Percentiles rank a stretch among this genome's conserved stretches.
phyloP scores from a whole-genome alignment of 2,329 filamentous ascomycete genomes.

The Fusarium neocosmosporiellum region DNA sequence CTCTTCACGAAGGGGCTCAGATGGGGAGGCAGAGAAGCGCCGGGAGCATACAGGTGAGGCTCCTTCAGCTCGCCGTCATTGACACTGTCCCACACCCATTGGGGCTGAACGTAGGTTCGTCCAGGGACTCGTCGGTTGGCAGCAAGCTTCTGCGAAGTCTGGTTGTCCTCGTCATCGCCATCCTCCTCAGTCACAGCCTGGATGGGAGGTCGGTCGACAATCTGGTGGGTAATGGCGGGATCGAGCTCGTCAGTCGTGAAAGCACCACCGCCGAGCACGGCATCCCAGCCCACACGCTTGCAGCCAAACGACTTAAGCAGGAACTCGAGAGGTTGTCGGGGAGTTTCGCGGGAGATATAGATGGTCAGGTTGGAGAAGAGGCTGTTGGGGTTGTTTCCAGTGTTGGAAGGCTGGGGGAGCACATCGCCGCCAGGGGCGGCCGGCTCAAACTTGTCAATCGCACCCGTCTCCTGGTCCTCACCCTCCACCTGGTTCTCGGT shows the following conservation, averaged over 20 bases:
- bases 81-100: constrained; percentile 98
- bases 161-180: constrained; percentile 66
- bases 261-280: constrained; percentile 88
- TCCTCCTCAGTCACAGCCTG: constrained; percentile 66
- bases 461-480: constrained; percentile 64
- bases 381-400: constrained; percentile 74
- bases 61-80: constrained; percentile 91
- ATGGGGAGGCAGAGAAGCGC: constrained; percentile 90
- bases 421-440: constrained; percentile 86
- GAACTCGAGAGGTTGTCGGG: constrained; percentile 90
- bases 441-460: constrained; percentile 92
- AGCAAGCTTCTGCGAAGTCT: constrained; percentile 68
- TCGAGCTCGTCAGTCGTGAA: constrained; percentile 92
- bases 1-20: constrained; percentile 95
- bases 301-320: constrained; percentile 94
- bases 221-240: constrained; percentile 91
- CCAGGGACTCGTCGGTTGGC: constrained; percentile 85
- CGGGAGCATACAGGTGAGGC: constrained; percentile 89
- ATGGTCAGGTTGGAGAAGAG: constrained; percentile 91
- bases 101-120: constrained; percentile 91
- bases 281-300: constrained; percentile 95
- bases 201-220: constrained; percentile 89
- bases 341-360: constrained; percentile 93
- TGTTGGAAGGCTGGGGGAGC: constrained; percentile 79
- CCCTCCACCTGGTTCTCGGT: constrained; percentile 56